Conservation (phyloP, 176 grass and related monocot genomes). For the Aechmea fasciata region DNA sequence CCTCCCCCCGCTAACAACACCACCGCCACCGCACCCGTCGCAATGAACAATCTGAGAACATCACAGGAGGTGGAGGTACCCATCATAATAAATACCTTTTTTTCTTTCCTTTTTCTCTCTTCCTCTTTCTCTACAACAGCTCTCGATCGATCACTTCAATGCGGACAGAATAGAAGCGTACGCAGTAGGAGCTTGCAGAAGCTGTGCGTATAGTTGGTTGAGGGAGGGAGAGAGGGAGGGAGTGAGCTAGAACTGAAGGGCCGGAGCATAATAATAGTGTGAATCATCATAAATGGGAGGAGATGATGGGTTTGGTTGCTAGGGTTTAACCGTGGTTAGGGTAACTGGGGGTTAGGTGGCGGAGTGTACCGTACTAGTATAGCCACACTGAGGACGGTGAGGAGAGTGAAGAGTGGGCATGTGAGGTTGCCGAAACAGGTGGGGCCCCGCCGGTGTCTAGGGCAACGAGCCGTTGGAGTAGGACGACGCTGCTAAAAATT, state of each 20-base stretch:
- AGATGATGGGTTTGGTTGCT: neutral
- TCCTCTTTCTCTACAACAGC: too few relatives aligned
- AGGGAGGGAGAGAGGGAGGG: too few relatives aligned
- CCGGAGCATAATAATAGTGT: slow-evolving; percentile 17
- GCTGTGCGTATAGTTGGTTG: neutral
- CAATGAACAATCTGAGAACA: too few relatives aligned
- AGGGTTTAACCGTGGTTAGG: slow-evolving; percentile 15
- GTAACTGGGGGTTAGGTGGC: slow-evolving; percentile 9
- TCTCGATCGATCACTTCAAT: too few relatives aligned
- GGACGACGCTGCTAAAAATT: neutral
- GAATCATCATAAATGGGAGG: neutral
- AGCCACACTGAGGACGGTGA: slow-evolving; percentile 1
- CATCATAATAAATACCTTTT: too few relatives aligned
- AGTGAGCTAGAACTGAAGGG: neutral
- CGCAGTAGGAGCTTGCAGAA: neutral
- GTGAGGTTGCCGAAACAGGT: slow-evolving; percentile 11
- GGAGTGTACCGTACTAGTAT: too few relatives aligned
- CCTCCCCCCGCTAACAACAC: too few relatives aligned
- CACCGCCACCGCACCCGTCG: too few relatives aligned
- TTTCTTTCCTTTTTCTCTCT: too few relatives aligned
- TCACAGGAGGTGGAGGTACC: too few relatives aligned
- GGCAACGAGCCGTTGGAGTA: neutral
- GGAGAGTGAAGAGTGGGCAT: slow-evolving; percentile 4
- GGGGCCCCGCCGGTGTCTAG: neutral
- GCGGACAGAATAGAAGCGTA: too few relatives aligned